Evolutionary conservation across 75 land plant species (phyloP).

Genomic region (Isoetes taiwanensis): DNA sequence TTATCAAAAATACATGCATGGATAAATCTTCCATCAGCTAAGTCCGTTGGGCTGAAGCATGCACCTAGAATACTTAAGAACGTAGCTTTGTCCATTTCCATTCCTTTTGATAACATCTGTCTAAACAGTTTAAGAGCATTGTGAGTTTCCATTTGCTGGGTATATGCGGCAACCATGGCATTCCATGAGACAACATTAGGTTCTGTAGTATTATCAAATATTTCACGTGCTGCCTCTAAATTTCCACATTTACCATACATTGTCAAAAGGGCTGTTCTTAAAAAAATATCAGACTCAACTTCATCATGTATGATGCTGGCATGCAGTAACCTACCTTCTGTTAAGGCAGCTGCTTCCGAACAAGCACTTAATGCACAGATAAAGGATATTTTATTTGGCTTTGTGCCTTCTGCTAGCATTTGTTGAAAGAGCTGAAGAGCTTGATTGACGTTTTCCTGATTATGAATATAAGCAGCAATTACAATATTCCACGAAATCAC

Average conservation of each 20-base stretch:
- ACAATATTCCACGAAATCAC: slow-evolving; percentile 29
- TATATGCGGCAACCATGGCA: too few relatives aligned
- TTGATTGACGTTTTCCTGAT: slow-evolving; percentile 24
- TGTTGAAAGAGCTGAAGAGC: slow-evolving; percentile 24
- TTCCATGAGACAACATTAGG: slow-evolving; percentile 38
- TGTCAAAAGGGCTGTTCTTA: slow-evolving; percentile 29
- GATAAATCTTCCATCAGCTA: too few relatives aligned
- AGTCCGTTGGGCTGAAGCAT: too few relatives aligned
- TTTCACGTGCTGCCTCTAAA: slow-evolving; percentile 7
- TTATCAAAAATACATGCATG: too few relatives aligned
- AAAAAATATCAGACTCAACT: slow-evolving; percentile 4
- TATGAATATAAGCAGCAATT: too few relatives aligned
- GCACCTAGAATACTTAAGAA: too few relatives aligned
- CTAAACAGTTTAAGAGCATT: too few relatives aligned
- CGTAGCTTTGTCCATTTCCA: too few relatives aligned
- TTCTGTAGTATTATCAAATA: slow-evolving; percentile 26
- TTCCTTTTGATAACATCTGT: too few relatives aligned
- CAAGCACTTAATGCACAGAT: slow-evolving; percentile 51
- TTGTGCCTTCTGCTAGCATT: slow-evolving; percentile 23
- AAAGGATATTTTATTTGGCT: slow-evolving; percentile 44
- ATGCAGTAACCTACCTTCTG: slow-evolving; percentile 38
- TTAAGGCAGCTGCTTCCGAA: slow-evolving; percentile 21
- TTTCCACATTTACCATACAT: slow-evolving; percentile 40
- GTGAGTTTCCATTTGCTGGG: too few relatives aligned
- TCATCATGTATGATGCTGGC: slow-evolving; percentile 26